Conservation (phyloP, 1,139 yeast species). For the Lodderomyces metapsilosis region DNA sequence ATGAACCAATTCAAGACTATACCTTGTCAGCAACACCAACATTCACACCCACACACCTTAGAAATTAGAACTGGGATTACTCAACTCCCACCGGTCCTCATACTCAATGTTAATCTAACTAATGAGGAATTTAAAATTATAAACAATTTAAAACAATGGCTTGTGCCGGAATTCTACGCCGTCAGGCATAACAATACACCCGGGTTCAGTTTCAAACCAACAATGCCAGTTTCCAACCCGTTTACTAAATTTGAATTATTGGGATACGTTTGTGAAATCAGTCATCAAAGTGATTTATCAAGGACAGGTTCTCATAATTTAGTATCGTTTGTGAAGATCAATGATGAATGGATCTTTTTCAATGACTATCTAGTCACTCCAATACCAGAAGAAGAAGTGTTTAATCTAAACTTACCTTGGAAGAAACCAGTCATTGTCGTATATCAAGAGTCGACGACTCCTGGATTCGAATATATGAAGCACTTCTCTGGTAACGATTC, state of each 20-base stretch:
- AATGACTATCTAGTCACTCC: slow-evolving; percentile 90
- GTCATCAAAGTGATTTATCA: slow-evolving; percentile 49
- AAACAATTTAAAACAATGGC: slow-evolving; percentile 50
- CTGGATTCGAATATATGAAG: slow-evolving; percentile 24
- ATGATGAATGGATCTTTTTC: slow-evolving; percentile 73
- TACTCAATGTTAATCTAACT: slow-evolving; percentile 56
- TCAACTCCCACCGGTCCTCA: slow-evolving; percentile 64
- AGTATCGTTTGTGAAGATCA: slow-evolving; percentile 57
- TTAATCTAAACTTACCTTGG: slow-evolving; percentile 72
- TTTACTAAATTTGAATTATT: slow-evolving; percentile 50
- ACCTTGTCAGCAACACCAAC: slow-evolving; percentile 31
- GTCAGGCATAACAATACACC: slow-evolving; percentile 18
- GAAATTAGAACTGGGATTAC: slow-evolving; percentile 47
- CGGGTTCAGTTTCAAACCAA: slow-evolving; percentile 26
- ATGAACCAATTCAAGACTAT: slow-evolving; percentile 51
- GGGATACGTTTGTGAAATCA: slow-evolving; percentile 70
- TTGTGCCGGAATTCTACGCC: slow-evolving; percentile 58
- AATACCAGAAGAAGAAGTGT: slow-evolving; percentile 68
- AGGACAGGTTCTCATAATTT: slow-evolving; percentile 51
- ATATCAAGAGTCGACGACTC: slow-evolving; percentile 44
- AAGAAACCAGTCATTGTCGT: slow-evolving; percentile 76
- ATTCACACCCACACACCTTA: slow-evolving; percentile 42
- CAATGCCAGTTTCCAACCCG: slow-evolving; percentile 27
- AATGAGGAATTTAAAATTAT: slow-evolving; percentile 46
- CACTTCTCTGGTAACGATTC: slow-evolving; percentile 51